phyloP scores from a whole-genome alignment of 805 yeast species.

The Saccharomyces mikatae region DNA sequence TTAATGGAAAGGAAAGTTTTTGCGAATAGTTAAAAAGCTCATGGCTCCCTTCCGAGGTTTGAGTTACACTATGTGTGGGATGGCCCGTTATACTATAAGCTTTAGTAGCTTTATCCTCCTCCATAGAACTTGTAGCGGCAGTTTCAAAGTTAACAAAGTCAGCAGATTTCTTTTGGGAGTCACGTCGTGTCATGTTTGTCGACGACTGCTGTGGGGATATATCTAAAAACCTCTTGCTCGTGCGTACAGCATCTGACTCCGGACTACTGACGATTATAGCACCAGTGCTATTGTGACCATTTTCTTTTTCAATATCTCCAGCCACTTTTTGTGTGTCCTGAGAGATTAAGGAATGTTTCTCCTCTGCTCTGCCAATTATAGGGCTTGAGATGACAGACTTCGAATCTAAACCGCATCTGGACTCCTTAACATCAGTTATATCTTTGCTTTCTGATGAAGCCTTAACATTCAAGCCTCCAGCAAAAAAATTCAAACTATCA shows the following conservation, averaged over 20 bases:
- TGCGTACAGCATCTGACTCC: not conserved
- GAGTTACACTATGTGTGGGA: not conserved
- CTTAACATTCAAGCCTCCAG: conserved; percentile 28
- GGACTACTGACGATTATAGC: not conserved
- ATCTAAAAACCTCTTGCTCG: not conserved
- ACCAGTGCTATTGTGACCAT: not conserved
- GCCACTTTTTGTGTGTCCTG: not conserved
- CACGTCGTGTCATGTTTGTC: not conserved
- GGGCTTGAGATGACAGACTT: not conserved
- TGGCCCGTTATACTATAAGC: not conserved
- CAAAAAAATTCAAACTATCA: conserved; percentile 33
- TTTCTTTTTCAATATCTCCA: not conserved
- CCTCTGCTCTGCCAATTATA: not conserved
- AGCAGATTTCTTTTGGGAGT: not conserved
- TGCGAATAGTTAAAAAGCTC: not conserved
- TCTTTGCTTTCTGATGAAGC: not conserved
- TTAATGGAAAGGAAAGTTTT: not conserved
- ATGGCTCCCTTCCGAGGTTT: not conserved
- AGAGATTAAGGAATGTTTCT: not conserved
- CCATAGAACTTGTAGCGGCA: not conserved
- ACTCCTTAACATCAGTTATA: not conserved
- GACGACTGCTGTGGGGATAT: not conserved
- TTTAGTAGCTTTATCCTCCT: not conserved
- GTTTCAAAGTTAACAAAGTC: not conserved
- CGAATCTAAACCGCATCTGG: not conserved